These are phyloP conservation scores for Pleurotus tuber-regium DNA, from an alignment of 768 basidiomycete species.

Conservation along the genomic window DNA sequence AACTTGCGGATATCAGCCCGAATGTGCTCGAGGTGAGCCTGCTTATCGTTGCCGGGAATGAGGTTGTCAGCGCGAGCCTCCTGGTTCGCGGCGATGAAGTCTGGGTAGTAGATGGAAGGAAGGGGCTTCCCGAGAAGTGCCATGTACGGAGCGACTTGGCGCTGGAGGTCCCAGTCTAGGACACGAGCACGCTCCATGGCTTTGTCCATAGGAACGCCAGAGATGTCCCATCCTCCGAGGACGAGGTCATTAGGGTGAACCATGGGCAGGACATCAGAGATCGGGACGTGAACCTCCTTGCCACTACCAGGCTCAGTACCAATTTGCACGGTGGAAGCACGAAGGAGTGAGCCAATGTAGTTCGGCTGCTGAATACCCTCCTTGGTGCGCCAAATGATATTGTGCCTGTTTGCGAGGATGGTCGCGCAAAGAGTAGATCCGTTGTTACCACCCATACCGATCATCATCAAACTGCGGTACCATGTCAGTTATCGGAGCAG, in stretches of 20 bases:
- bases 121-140: slow-evolving; percentile 76
- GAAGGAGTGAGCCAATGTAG: slow-evolving; percentile 95
- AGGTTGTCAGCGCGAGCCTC: slow-evolving; percentile 94
- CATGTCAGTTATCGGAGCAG: slow-evolving; percentile 13
- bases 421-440: slow-evolving; percentile 93
- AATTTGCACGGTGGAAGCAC: slow-evolving; percentile 92
- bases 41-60: slow-evolving; percentile 82
- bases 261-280: slow-evolving; percentile 94
- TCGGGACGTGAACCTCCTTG: slow-evolving; percentile 89
- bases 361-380: slow-evolving; percentile 89
- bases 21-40: slow-evolving; percentile 86
- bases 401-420: slow-evolving; percentile 93
- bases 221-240: slow-evolving; percentile 98
- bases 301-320: slow-evolving; percentile 77
- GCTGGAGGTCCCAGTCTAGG: slow-evolving; percentile 94
- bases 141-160: slow-evolving; percentile 90
- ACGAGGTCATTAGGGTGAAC: slow-evolving; percentile 98
- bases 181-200: slow-evolving; percentile 94
- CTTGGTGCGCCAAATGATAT: slow-evolving; percentile 95
- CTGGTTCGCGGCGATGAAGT: slow-evolving; percentile 98
- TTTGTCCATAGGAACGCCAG: slow-evolving; percentile 76
- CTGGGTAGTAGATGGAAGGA: slow-evolving; percentile 95
- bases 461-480: slow-evolving; percentile 83
- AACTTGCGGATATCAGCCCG: slow-evolving; percentile 93
- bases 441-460: slow-evolving; percentile 97